Conservation (phyloP, 768 basidiomycete genomes). For the Ramaria rubella region DNA sequence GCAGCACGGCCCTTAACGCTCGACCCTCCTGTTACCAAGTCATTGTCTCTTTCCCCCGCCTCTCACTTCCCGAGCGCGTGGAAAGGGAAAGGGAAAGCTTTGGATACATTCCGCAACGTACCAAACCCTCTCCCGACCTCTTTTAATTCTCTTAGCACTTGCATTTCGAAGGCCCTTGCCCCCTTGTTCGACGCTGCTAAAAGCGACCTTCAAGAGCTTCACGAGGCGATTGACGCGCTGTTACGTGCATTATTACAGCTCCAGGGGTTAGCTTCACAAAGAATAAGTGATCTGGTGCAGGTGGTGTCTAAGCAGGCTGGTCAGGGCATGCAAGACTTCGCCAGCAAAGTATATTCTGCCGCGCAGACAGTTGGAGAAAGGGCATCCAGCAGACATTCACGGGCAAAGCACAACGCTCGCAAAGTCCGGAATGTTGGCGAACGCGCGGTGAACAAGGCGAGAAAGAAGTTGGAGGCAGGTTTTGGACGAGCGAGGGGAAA, state of each 20-base stretch:
- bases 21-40: conserved; percentile 5
- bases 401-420: background rate
- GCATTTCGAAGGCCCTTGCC: background rate
- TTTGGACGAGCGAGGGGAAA: conserved; percentile 6
- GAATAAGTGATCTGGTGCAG: background rate
- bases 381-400: conserved; percentile 3
- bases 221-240: conserved; percentile 6
- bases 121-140: background rate
- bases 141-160: background rate
- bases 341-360: conserved; percentile 2
- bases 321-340: conserved; percentile 5
- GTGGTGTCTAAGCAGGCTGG: conserved; percentile 2
- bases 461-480: background rate
- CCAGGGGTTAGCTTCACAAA: background rate
- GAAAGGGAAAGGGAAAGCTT: background rate
- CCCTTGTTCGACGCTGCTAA: conserved; percentile 1
- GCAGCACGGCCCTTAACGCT: background rate
- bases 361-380: background rate
- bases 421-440: conserved; percentile 1
- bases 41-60: background rate
- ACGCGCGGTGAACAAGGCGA: background rate
- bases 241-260: background rate
- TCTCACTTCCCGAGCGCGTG: background rate
- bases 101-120: background rate
- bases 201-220: background rate